A percentile compares a stretch with the other conserved stretches of the same genome.
Evolutionary conservation across 2,329 filamentous ascomycete genomes (phyloP).

Genomic region (Fusarium beomiforme): DNA sequence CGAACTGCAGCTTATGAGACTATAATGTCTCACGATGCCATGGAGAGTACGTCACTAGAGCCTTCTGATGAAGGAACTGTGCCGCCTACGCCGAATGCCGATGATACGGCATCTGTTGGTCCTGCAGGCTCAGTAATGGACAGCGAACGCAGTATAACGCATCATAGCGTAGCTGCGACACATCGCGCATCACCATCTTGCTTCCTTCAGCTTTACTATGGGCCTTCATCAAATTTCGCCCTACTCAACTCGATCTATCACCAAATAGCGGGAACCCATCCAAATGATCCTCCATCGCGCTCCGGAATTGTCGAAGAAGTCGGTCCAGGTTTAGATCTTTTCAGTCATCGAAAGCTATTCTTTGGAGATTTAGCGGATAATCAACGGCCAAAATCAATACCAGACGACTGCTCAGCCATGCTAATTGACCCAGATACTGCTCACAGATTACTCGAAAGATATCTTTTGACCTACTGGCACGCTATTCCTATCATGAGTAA

Average conservation of each 20-base stretch:
- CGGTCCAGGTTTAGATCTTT: slow-evolving; percentile 46
- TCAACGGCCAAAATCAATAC: slow-evolving; percentile 39
- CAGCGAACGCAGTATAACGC: slow-evolving; percentile 46
- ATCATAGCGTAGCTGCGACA: slow-evolving; percentile 56
- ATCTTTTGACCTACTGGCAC: slow-evolving; percentile 53
- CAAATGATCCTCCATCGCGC: slow-evolving; percentile 33
- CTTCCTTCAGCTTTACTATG: slow-evolving; percentile 57
- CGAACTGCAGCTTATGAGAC: slow-evolving; percentile 37
- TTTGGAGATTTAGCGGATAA: slow-evolving; percentile 51
- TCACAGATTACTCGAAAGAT: slow-evolving; percentile 51
- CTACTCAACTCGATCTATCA: slow-evolving; percentile 49
- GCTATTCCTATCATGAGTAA: slow-evolving; percentile 50
- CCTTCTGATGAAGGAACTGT: slow-evolving; percentile 37
- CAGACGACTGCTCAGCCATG: slow-evolving; percentile 44
- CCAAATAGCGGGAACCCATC: slow-evolving; percentile 45
- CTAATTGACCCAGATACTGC: slow-evolving; percentile 53
- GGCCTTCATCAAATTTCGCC: slow-evolving; percentile 57
- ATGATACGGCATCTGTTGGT: slow-evolving; percentile 7
- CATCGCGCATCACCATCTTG: slow-evolving; percentile 57
- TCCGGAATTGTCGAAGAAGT: slow-evolving; percentile 44
- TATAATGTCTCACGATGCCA: slow-evolving; percentile 34
- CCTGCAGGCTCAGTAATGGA: slow-evolving; percentile 22
- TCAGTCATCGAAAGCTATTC: slow-evolving; percentile 44
- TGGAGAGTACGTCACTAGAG: slow-evolving; percentile 25
- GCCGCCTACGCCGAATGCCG: slow-evolving; percentile 29